Evolutionary conservation across 2,329 filamentous ascomycete genomes (phyloP).

Genomic region (Aspergillus awamori): DNA sequence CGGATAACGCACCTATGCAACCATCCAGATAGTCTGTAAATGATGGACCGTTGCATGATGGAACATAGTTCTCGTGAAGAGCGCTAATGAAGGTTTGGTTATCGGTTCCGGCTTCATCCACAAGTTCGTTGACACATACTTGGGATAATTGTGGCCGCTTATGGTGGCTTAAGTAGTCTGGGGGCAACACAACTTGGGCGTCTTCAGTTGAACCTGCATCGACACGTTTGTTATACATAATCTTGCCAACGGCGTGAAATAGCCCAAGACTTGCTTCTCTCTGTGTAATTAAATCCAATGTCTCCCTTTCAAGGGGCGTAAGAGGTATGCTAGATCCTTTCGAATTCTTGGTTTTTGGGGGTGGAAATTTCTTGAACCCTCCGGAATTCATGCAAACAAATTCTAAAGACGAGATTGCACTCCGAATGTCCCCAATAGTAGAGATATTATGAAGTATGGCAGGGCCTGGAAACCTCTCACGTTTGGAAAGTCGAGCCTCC

Average conservation of each 20-base stretch:
- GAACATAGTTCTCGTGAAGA: constrained; percentile 88
- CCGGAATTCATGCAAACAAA: constrained; percentile 88
- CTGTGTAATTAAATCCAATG: constrained; percentile 77
- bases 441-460: constrained; percentile 76
- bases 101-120: constrained; percentile 92
- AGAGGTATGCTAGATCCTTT: constrained; percentile 52
- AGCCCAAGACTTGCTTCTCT: constrained; percentile 89
- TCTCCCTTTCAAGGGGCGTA: constrained; percentile 78
- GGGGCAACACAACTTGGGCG: constrained; percentile 58
- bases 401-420: constrained; percentile 86
- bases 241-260: constrained; percentile 93
- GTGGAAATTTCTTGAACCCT: constrained; percentile 66
- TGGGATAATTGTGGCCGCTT: constrained; percentile 65
- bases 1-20: constrained; percentile 85
- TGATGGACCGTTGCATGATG: constrained; percentile 71
- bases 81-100: constrained; percentile 86
- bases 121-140: constrained; percentile 72
- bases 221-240: constrained; percentile 92
- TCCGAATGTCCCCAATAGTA: constrained; percentile 88
- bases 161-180: constrained; percentile 60
- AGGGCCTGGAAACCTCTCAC: constrained; percentile 74
- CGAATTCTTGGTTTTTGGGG: constrained; percentile 68
- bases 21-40: constrained; percentile 78
- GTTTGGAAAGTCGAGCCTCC: constrained; percentile 76
- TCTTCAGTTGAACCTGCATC: constrained; percentile 47